phyloP scores from a whole-genome alignment of 768 basidiomycete species.

The Amyloporia xantha region DNA sequence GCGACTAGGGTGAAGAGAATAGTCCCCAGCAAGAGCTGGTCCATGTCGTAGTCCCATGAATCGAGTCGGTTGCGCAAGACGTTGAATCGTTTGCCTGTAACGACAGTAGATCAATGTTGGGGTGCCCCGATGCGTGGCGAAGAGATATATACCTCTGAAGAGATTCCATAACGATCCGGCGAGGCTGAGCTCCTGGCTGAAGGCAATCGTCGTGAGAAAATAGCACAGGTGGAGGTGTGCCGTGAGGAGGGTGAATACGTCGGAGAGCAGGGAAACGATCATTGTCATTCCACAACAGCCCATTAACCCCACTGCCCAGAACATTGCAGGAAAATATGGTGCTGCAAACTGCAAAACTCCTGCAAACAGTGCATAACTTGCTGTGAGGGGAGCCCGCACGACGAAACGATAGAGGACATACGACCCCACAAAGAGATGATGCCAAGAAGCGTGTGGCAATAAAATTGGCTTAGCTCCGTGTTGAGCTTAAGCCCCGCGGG shows the following conservation, averaged over 20 bases:
- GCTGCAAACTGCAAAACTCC: conserved; percentile 20
- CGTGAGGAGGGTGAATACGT: conserved; percentile 61
- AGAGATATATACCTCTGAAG: conserved; percentile 63
- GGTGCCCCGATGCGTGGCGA: background rate
- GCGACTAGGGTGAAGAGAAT: conserved; percentile 78
- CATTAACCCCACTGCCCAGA: conserved; percentile 23
- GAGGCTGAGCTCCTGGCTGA: conserved; percentile 49
- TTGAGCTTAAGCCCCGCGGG: conserved; percentile 95
- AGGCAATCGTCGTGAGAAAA: conserved; percentile 52
- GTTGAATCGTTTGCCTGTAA: conserved; percentile 81
- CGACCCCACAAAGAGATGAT: conserved; percentile 67
- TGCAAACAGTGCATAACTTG: conserved; percentile 4
- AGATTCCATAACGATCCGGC: conserved; percentile 78
- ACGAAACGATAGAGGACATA: conserved; percentile 34
- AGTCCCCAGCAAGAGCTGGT: conserved; percentile 93
- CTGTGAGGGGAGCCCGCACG: too few relatives aligned
- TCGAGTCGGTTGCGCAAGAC: conserved; percentile 83
- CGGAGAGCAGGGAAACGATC: conserved; percentile 57
- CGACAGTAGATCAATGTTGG: background rate
- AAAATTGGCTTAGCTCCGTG: conserved; percentile 84
- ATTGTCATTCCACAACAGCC: conserved; percentile 51
- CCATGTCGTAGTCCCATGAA: conserved; percentile 84
- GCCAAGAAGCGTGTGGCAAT: conserved; percentile 63
- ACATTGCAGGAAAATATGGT: conserved; percentile 31
- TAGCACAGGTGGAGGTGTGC: conserved; percentile 71